These are phyloP conservation scores for Actinomortierella ambigua DNA, from an alignment of 371 early-diverging fungal species.

Conservation along the genomic window DNA sequence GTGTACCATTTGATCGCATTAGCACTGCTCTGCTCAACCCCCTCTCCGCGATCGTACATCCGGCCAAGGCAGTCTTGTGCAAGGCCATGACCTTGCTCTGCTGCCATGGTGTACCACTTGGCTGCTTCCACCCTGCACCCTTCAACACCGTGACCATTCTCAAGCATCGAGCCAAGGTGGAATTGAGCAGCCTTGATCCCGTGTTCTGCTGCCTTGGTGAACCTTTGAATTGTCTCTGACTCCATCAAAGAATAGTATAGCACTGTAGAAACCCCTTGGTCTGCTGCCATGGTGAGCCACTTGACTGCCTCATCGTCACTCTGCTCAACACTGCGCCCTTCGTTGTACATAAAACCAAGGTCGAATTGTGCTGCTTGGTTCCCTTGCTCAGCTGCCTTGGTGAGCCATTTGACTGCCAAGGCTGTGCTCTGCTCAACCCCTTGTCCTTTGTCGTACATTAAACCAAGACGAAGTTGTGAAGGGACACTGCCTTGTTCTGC, in stretches of 20 bases:
- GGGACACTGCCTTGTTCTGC: conserved; percentile 62
- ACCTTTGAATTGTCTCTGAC: conserved; percentile 82
- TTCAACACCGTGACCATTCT: conserved; percentile 78
- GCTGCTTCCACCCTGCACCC: conserved; percentile 66
- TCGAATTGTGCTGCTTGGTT: conserved; percentile 78
- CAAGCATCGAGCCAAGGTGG: conserved; percentile 85
- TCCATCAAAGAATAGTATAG: conserved; percentile 87
- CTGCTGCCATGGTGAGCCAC: conserved; percentile 71
- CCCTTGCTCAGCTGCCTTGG: conserved; percentile 60
- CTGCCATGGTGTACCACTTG: conserved; percentile 64
- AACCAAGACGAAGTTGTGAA: conserved; percentile 75
- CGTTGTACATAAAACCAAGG: conserved; percentile 81
- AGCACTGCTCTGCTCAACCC: too few relatives aligned
- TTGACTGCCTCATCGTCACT: conserved; percentile 62
- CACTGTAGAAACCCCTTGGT: conserved; percentile 73
- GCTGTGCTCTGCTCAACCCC: conserved; percentile 67
- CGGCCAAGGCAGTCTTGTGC: too few relatives aligned
- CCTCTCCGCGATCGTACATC: too few relatives aligned
- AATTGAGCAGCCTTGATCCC: conserved; percentile 90
- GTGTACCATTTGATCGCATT: too few relatives aligned
- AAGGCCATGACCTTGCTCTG: too few relatives aligned
- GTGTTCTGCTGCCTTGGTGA: conserved; percentile 74
- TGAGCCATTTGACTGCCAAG: conserved; percentile 70
- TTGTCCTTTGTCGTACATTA: conserved; percentile 80
- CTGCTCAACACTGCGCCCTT: conserved; percentile 72